These are phyloP conservation scores for Solanum sejunctum DNA, from an alignment of 257 asterid species.

Conservation along the genomic window DNA sequence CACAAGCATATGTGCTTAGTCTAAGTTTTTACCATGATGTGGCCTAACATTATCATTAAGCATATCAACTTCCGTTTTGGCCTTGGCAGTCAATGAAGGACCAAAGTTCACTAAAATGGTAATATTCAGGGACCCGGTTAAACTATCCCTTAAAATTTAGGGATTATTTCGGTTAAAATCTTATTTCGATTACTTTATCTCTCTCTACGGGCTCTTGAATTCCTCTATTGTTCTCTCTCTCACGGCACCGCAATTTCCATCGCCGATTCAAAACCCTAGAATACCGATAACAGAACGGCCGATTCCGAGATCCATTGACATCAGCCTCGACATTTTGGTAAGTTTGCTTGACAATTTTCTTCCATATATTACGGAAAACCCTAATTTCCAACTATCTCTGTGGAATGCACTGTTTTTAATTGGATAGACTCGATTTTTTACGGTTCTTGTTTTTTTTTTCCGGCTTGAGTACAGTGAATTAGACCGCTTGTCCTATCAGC, in stretches of 20 bases:
- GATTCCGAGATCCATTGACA: slow-evolving; percentile 21
- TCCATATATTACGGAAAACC: too few relatives aligned
- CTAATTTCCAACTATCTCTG: too few relatives aligned
- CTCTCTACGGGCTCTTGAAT: background rate
- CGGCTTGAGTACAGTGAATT: background rate
- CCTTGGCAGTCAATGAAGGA: background rate
- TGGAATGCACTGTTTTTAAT: too few relatives aligned
- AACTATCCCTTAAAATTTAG: background rate
- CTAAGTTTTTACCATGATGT: too few relatives aligned
- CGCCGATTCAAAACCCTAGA: slow-evolving; percentile 55
- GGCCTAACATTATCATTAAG: too few relatives aligned
- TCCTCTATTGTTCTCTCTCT: background rate
- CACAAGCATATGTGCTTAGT: too few relatives aligned
- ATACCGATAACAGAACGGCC: slow-evolving; percentile 14
- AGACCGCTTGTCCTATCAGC: background rate
- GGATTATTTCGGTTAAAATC: background rate
- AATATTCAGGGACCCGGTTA: background rate
- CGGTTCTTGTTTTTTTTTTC: too few relatives aligned
- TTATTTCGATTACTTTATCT: slow-evolving; percentile 17
- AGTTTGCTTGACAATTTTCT: slow-evolving; percentile 1
- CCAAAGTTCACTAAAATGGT: background rate
- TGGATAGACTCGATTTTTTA: too few relatives aligned
- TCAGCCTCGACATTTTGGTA: slow-evolving; percentile 13
- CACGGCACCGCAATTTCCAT: slow-evolving; percentile 9
- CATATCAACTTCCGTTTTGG: background rate